Evolutionary conservation across 2,329 filamentous ascomycete species (phyloP), one percentile per base, ranked within the genome.

Genomic region (Fusarium avenaceum): DNA sequence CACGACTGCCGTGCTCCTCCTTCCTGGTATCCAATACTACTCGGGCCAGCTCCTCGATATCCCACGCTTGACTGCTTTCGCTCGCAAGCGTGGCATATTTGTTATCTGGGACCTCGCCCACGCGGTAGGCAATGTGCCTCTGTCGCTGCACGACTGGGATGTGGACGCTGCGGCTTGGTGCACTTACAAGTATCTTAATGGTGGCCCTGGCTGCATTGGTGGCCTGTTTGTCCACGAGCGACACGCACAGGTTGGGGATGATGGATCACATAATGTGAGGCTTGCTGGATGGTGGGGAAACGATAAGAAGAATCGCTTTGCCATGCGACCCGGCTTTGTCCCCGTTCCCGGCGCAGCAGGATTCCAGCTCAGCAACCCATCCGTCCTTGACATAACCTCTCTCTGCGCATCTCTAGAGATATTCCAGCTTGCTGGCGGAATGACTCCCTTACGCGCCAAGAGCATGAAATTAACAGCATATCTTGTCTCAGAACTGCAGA

Each of bases 131-230:
- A 96, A 96, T 73, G 90, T 94, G 3, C 87, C 89, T 14, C 78
- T 96, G 24, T 79, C 83, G 42, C 83, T 96, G 30, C 92, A 96
- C 77, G 90, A 93, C 67, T 96, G 93, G 92, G 85, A 91, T 67
- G 92, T 95, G 45, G 93, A 96, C 77, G 95, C 95, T 72, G 92
- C 93, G 15, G 90, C 86, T 28, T 96, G 93, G 93, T 96, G 93
- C 77, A 93, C 88, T 47, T 96, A 96, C 82, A 96, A 96, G 80
- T 96, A 96, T 79, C 84, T 96, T 73, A 96, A 95, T 75, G 87
- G 89, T 45, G 93, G 93, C 0, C 92, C 93, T 0, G 93, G 93
- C 6, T 86, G 88, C 14, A 95, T 94, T 67, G 92, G 87, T 9
- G 92, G 90, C 1, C 80, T 91, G 2, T 96, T 94, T 74, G 90